Evolutionary conservation across 129 eudicot genomes (phyloP), one percentile per base, ranked within the genome.

Genomic region (Flaveria sonorensis): DNA sequence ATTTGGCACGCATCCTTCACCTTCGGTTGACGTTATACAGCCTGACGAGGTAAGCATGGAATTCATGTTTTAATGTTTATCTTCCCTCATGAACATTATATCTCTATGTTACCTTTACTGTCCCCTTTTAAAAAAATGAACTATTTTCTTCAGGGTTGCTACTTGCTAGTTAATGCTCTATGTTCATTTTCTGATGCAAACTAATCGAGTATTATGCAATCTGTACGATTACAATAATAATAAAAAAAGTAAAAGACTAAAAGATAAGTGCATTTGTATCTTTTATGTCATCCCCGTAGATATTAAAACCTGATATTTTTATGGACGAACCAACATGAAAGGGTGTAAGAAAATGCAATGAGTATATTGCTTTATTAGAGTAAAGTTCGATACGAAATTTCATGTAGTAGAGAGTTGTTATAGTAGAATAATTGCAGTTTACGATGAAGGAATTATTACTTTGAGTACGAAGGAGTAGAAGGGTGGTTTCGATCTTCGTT

Each of bases 1-100:
- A 78, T 84, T 75, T 79, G 81, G 82, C 82, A 87, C 85, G 60
- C 94, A 88, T 81, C 89, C 87, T 62, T 81, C 73, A 61, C 87
- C 87, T 68, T 81, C 75, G 16, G 79, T 51, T 78, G 88, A 85
- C 64, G 6, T 56, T 61, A 82, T 83, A 69, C 81, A 65, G 68
- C 72, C 76, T 43, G 78, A 86, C 52, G 97, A 90, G 87, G 97
- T 90, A 83, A 81, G 73, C 70, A 69, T 76, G 13, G 47, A 47
- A 70, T 36, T 68, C 21, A 18, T 40, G 16, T 39, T 56, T 39
- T 53, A 74, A 32, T 72, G 2, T 15, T 32, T 66, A 73, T 43
- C 30, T 20, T 57, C 20, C 51, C 15, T 46, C 6, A 36, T 66
- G 18, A 50, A 12, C 67, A 39, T 39, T 67, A 15, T 52, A 39